Base-by-base conservation (phyloP, 2,329 filamentous ascomycete genomes). In the Ascosphaera aggregata region DNA sequence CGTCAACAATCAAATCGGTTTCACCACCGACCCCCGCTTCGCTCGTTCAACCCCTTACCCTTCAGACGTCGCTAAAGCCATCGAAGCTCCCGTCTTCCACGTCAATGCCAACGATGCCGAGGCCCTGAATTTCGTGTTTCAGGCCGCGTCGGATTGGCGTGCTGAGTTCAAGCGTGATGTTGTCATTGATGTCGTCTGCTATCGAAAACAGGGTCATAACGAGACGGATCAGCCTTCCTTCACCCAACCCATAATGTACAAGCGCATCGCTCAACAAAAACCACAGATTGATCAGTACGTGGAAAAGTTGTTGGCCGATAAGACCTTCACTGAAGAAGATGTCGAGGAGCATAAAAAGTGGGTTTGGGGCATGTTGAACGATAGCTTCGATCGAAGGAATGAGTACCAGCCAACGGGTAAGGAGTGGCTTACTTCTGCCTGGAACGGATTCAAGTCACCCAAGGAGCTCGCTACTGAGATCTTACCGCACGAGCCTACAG, bases 161-260 rank as follows among this genome's bases (percentile, higher is more conserved):
- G 89, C 89, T 44, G 79, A 94, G 66, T 98, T 95, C 71, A 91
- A 92, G 69, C 81, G 85, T 56, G 89, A 98, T 56, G 86, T 95
- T 45, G 85, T 98, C 49, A 82, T 98, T 53, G 89, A 98, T 59
- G 73, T 98, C 51, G 84, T 95, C 54, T 98, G 89, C 71, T 98
- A 98, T 70, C 80, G 89, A 54, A 98, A 95, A 66, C 76, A 94
- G 59, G 89, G 89, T 45, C 89, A 98, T 73, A 98, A 98, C 64
- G 89, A 98, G 67, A 98, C 89, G 9, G 89, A 98, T 56, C 89
- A 98, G 67, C 89, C 89, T 37, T 93, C 86, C 32, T 98, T 98
- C 68, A 98, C 89, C n/a, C 89, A 98, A 59, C 89, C 89, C 32
- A 65, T 94, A 49, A 98, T 98, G 89, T 98, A 98, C 73, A 94